phyloP scores from a whole-genome alignment of 2,329 filamentous ascomycete species.

The Penicillium italicum region DNA sequence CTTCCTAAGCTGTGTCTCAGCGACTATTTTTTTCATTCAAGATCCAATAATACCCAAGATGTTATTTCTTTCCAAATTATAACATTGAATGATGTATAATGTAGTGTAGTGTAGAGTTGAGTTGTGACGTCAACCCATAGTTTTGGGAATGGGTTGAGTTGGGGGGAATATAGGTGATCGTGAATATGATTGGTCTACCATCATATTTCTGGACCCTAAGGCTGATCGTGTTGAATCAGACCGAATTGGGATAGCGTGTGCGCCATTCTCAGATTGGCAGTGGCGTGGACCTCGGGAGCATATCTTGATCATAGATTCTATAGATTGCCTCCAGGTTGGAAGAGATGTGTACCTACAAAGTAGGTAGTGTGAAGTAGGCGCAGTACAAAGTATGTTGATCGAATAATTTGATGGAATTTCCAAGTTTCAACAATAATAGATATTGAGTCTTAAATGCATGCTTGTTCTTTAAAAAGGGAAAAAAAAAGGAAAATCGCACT shows the following conservation, averaged over 20 bases:
- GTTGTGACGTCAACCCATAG: background rate
- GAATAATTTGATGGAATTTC: background rate
- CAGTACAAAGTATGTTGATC: background rate
- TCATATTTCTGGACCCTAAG: background rate
- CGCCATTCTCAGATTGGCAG: background rate
- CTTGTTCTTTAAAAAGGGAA: no score
- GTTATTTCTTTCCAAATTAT: constrained; percentile 18
- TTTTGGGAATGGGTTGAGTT: background rate
- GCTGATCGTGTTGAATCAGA: constrained; percentile 3
- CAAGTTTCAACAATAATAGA: background rate
- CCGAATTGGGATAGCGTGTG: constrained; percentile 1
- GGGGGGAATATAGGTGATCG: background rate
- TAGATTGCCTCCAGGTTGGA: background rate
- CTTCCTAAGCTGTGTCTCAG: constrained; percentile 41
- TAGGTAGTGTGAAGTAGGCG: background rate
- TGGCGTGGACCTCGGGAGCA: background rate
- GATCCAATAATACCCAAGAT: constrained; percentile 37
- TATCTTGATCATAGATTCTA: background rate
- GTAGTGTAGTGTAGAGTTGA: background rate
- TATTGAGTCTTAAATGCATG: background rate
- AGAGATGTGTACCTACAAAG: background rate
- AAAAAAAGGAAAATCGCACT: background rate
- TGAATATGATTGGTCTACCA: background rate
- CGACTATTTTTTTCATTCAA: constrained; percentile 30
- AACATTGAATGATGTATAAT: background rate